Evolutionary conservation across 495 filamentous ascomycete species (phyloP).

Genomic region (Hyaloscypha finlandica): DNA sequence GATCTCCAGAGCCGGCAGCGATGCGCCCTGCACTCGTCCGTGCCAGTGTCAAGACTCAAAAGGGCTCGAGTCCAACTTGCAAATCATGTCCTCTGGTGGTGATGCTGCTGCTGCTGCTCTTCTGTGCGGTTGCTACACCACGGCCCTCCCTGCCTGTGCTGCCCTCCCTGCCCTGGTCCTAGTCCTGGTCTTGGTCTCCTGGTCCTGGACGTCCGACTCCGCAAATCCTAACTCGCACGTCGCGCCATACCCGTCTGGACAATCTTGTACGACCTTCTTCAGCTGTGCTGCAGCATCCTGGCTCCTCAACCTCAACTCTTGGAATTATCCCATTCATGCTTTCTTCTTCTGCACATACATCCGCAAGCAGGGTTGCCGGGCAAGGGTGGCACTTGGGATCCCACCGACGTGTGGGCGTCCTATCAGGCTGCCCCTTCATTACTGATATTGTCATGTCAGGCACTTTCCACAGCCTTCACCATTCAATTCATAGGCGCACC

Average conservation of each 20-base stretch:
- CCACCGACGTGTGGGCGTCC: constrained; percentile 1
- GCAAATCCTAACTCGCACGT: constrained; percentile 8
- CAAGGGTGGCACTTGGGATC: constrained; percentile 15
- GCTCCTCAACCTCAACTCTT: constrained; percentile 1
- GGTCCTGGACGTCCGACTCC: constrained; percentile 2
- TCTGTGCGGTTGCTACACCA: neutral
- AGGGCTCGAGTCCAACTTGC: neutral
- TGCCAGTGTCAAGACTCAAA: neutral
- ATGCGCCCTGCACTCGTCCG: constrained; percentile 4
- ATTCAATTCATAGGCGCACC: neutral
- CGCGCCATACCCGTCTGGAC: constrained; percentile 11
- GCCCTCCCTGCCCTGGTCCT: neutral
- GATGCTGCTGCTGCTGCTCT: neutral
- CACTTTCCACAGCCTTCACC: constrained; percentile 5
- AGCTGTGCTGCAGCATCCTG: constrained; percentile 2
- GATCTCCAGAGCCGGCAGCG: neutral
- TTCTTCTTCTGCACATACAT: constrained; percentile 9
- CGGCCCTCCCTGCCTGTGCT: neutral
- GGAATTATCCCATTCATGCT: constrained; percentile 4
- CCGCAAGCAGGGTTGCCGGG: constrained; percentile 9
- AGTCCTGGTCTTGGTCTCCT: neutral
- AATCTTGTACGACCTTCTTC: constrained; percentile 10
- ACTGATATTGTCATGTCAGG: constrained; percentile 20
- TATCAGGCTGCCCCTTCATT: constrained; percentile 17
- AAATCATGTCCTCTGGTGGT: too few species aligned